phyloP scores from a whole-genome alignment of 495 filamentous ascomycete species.

The Penicillium crystallinum region DNA sequence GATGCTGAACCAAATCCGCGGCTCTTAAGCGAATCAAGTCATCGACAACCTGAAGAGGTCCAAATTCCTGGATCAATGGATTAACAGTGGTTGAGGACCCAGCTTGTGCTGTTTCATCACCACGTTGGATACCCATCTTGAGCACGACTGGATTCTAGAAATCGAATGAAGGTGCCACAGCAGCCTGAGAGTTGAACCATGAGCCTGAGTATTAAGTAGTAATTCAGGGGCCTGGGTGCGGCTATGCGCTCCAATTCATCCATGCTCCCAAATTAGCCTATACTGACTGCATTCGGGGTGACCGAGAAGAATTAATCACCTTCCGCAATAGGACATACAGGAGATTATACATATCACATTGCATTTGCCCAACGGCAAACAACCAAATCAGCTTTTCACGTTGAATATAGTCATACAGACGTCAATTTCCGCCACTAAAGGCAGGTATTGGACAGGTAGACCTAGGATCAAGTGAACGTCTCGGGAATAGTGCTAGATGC shows the following conservation, averaged over 20 bases:
- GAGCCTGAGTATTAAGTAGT: background rate
- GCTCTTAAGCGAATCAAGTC: conserved; percentile 48
- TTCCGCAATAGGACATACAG: conserved; percentile 9
- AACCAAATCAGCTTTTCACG: background rate
- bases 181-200: background rate
- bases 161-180: background rate
- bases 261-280: background rate
- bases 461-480: background rate
- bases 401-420: background rate
- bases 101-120: conserved; percentile 7
- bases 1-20: conserved; percentile 43
- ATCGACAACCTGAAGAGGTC: conserved; percentile 38
- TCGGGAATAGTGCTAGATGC: background rate
- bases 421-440: background rate
- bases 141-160: background rate
- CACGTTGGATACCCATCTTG: conserved; percentile 30
- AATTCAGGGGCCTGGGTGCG: background rate
- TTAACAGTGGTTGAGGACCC: conserved; percentile 11
- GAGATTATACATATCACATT: conserved; percentile 1
- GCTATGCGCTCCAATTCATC: background rate
- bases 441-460: background rate
- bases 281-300: conserved; percentile 19
- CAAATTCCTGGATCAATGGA: conserved; percentile 27
- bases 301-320: background rate
- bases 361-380: background rate